Evolutionary conservation across 2,329 filamentous ascomycete species (phyloP).

Genomic region (Cercospora citrullina): DNA sequence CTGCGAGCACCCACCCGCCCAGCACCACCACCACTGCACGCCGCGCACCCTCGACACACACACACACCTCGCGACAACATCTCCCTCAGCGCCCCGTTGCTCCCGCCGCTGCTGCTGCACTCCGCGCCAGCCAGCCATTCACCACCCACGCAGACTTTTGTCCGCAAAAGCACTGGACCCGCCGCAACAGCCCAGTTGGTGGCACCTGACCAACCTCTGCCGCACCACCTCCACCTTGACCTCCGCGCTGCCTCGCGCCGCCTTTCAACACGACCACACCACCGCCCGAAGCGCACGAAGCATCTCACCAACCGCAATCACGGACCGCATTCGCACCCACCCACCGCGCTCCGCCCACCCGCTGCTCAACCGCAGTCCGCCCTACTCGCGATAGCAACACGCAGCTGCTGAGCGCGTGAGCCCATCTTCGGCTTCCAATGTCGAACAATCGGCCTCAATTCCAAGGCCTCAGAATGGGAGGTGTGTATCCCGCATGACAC

Average conservation of each 20-base stretch:
- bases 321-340: constrained; percentile 52
- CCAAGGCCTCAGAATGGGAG: constrained; percentile 89
- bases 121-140: background rate
- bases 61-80: too few species aligned
- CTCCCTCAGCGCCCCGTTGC: too few species aligned
- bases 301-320: constrained; percentile 48
- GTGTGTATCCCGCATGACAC: constrained; percentile 57
- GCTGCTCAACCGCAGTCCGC: constrained; percentile 48
- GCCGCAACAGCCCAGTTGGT: background rate
- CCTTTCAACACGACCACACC: background rate
- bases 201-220: constrained; percentile 6
- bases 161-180: background rate
- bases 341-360: constrained; percentile 42
- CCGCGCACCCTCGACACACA: background rate
- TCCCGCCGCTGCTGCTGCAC: background rate
- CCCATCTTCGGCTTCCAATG: constrained; percentile 56
- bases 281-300: background rate
- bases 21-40: constrained; percentile 5
- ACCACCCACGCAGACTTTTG: background rate
- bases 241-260: background rate
- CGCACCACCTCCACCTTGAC: background rate
- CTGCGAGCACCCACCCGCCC: constrained; percentile 1
- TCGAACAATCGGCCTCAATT: constrained; percentile 92
- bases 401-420: constrained; percentile 25
- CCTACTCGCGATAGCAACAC: constrained; percentile 44